These are phyloP conservation scores for Colletotrichum karsti DNA, from an alignment of 2,329 filamentous ascomycete species.

Conservation along the genomic window DNA sequence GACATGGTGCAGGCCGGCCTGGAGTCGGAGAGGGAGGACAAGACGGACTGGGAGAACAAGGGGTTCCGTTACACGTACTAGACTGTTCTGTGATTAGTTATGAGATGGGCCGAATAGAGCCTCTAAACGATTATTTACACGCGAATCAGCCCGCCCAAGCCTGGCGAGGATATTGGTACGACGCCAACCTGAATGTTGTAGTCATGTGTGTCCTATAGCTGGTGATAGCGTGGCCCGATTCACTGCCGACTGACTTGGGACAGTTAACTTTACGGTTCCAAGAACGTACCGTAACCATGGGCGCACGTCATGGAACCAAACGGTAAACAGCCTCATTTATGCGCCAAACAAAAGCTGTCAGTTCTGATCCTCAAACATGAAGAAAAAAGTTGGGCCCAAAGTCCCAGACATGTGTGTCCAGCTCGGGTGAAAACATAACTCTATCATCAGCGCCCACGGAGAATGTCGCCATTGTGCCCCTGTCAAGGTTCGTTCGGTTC, in stretches of 20 bases:
- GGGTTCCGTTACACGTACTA: slow-evolving; percentile 28
- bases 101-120: no score
- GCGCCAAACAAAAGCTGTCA: not conserved
- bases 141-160: no score
- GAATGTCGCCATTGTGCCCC: not conserved
- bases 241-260: no score
- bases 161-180: no score
- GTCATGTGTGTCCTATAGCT: no score
- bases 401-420: not conserved
- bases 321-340: slow-evolving; percentile 4
- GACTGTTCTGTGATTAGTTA: not conserved
- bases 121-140: no score
- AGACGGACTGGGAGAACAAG: slow-evolving; percentile 26
- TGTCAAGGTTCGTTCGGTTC: slow-evolving; percentile 7
- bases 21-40: slow-evolving; percentile 22
- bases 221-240: no score
- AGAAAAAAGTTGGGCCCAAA: not conserved
- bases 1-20: slow-evolving; percentile 19
- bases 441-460: not conserved
- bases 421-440: slow-evolving; percentile 22
- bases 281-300: not conserved
- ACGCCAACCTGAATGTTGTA: no score
- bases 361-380: not conserved
- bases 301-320: not conserved
- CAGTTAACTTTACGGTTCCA: no score